Evolutionary conservation across 1,284 basidiomycete species (phyloP).

Genomic region (Moniliella sp.): DNA sequence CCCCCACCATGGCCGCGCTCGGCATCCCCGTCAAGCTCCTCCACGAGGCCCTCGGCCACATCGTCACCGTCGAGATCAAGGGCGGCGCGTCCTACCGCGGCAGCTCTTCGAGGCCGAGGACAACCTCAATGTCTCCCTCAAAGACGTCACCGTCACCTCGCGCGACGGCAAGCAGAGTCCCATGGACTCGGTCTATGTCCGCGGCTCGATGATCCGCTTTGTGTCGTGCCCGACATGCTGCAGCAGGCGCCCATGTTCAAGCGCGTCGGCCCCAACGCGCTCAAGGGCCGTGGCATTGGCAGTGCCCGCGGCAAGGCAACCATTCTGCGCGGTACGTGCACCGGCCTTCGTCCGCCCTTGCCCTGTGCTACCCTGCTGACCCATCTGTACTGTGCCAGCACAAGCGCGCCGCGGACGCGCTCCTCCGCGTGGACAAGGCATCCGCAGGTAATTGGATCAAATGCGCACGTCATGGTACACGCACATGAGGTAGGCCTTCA

Average conservation of each 20-base stretch:
- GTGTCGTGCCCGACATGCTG: slow-evolving; percentile 92
- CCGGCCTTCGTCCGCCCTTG: slow-evolving; percentile 65
- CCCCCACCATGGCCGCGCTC: slow-evolving; percentile 34
- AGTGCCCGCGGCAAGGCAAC: slow-evolving; percentile 81
- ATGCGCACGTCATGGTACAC: slow-evolving; percentile 99
- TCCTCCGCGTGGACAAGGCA: slow-evolving; percentile 90
- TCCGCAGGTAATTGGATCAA: no score
- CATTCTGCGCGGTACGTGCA: slow-evolving; percentile 56
- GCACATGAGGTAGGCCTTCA: slow-evolving; percentile 93
- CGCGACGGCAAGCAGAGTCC: slow-evolving; percentile 86
- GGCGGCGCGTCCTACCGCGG: slow-evolving; percentile 76
- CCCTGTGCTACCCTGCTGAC: slow-evolving; percentile 94
- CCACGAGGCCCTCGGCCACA: slow-evolving; percentile 57
- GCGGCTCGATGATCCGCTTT: slow-evolving; percentile 73
- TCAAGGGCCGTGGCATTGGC: slow-evolving; percentile 74
- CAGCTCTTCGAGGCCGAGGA: slow-evolving; percentile 42
- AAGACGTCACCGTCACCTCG: slow-evolving; percentile 60
- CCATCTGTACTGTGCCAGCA: slow-evolving; percentile 81
- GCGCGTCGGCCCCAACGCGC: slow-evolving; percentile 80
- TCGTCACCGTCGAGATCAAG: slow-evolving; percentile 52
- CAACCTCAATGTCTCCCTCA: slow-evolving; percentile 52
- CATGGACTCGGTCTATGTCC: slow-evolving; percentile 81
- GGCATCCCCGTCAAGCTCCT: slow-evolving; percentile 38
- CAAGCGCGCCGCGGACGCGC: slow-evolving; percentile 82
- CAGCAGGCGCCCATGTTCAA: slow-evolving; percentile 96